These are phyloP conservation scores for Calamus simplicifolius DNA, from an alignment of 176 grass and related monocot genomes.

Conservation along the genomic window DNA sequence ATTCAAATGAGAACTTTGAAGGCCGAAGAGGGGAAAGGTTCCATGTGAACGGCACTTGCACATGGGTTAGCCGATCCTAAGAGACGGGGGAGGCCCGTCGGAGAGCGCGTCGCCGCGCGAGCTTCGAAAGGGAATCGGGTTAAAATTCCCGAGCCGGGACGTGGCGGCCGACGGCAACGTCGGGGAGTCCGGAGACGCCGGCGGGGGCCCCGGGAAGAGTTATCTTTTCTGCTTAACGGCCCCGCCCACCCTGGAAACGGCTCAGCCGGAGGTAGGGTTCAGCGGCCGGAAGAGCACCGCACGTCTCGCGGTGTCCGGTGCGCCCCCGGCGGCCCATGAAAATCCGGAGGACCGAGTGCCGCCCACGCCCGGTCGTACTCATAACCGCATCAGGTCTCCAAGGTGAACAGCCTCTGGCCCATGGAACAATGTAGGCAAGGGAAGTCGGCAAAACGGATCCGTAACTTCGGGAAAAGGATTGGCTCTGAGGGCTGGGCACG, in stretches of 20 bases:
- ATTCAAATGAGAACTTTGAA: constrained; percentile 19
- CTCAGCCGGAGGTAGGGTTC: too few relatives aligned
- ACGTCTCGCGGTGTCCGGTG: too few relatives aligned
- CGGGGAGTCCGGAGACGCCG: constrained; percentile 38
- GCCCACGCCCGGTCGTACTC: constrained; percentile 25
- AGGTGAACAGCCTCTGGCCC: background rate
- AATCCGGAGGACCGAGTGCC: constrained; percentile 38
- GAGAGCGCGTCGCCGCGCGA: constrained; percentile 24
- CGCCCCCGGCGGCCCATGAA: constrained; percentile 43
- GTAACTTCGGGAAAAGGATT: constrained; percentile 78
- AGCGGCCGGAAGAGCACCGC: too few relatives aligned
- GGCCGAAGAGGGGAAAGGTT: constrained; percentile 24
- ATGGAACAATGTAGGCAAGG: constrained; percentile 72
- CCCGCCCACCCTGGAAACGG: too few relatives aligned
- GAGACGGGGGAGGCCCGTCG: constrained; percentile 16
- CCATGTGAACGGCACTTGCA: constrained; percentile 37
- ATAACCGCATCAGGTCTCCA: constrained; percentile 9
- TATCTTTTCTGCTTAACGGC: too few relatives aligned
- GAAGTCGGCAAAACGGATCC: constrained; percentile 77
- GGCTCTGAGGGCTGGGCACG: constrained; percentile 50
- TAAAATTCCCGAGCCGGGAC: constrained; percentile 42
- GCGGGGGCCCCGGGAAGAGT: constrained; percentile 41
- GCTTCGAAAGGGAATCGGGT: constrained; percentile 46
- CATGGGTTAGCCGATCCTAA: constrained; percentile 32
- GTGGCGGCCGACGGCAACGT: constrained; percentile 33